A percentile compares a stretch with the other conserved stretches of the same genome.
These are phyloP conservation scores for Nakazawaea ambrosiae DNA, from an alignment of 805 yeast species.

Conservation along the genomic window DNA sequence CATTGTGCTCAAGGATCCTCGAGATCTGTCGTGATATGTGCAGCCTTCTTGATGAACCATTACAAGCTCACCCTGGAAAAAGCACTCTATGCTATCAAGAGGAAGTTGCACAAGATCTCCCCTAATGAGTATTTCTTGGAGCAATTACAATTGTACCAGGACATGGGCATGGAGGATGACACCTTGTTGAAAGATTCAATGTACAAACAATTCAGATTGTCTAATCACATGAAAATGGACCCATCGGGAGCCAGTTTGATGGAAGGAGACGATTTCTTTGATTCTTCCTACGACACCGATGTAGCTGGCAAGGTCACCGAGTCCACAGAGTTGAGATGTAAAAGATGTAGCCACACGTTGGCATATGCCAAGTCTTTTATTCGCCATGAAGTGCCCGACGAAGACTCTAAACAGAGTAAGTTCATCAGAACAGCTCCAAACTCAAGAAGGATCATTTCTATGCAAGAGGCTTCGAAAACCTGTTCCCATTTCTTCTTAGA, in stretches of 20 bases:
- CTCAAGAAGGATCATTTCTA: constrained; percentile 52
- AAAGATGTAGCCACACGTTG: constrained; percentile 67
- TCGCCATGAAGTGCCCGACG: constrained; percentile 60
- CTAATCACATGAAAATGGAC: constrained; percentile 29
- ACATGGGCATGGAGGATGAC: constrained; percentile 31
- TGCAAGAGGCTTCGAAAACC: constrained; percentile 44
- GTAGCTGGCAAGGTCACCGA: constrained; percentile 14
- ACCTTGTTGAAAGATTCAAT: constrained; percentile 13
- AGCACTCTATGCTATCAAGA: constrained; percentile 69
- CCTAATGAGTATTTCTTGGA: constrained; percentile 73
- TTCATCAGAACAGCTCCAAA: constrained; percentile 60
- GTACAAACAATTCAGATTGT: constrained; percentile 38
- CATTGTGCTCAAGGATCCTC: constrained; percentile 50
- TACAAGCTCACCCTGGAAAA: constrained; percentile 50
- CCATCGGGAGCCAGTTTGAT: constrained; percentile 33
- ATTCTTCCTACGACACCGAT: constrained; percentile 10
- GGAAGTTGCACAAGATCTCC: constrained; percentile 50
- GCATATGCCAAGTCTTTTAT: constrained; percentile 60
- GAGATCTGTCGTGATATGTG: constrained; percentile 37
- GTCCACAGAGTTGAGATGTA: constrained; percentile 56
- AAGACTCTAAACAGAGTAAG: constrained; percentile 55
- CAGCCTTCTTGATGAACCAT: constrained; percentile 43
- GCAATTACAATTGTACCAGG: constrained; percentile 62
- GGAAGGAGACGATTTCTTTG: constrained; percentile 17
- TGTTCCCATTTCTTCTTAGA: constrained; percentile 88